Evolutionary conservation across 2,329 filamentous ascomycete species (phyloP).

Genomic region (Scedosporium dehoogii): DNA sequence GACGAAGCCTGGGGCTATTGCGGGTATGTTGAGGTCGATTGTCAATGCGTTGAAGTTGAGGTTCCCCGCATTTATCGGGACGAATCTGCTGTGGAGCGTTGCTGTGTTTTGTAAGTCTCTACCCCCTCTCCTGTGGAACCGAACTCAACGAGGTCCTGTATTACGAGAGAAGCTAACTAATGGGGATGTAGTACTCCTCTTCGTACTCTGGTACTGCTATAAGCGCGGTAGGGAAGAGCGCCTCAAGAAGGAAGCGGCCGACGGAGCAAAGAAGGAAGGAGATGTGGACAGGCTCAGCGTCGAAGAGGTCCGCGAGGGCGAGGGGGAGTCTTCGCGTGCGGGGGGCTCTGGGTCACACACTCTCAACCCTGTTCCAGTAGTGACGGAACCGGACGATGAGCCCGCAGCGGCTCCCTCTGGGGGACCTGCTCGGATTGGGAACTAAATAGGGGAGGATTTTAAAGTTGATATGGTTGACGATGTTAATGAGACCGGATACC

Average conservation of each 20-base stretch:
- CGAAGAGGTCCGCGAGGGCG: not conserved
- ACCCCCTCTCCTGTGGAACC: not conserved
- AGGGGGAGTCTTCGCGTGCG: not conserved
- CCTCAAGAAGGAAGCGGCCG: conserved; percentile 49
- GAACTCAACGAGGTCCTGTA: too few relatives aligned
- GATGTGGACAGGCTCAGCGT: conserved; percentile 30
- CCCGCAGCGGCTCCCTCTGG: not conserved
- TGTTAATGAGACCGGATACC: too few relatives aligned
- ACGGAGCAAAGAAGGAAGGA: conserved; percentile 10
- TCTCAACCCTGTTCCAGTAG: not conserved
- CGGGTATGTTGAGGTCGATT: conserved; percentile 78
- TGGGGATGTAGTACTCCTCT: conserved; percentile 58
- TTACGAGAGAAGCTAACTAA: not conserved
- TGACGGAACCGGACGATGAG: conserved; percentile 1
- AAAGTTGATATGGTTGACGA: not conserved
- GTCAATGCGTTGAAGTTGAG: conserved; percentile 77
- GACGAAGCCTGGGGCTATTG: conserved; percentile 77
- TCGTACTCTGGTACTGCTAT: conserved; percentile 96
- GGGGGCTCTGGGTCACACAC: not conserved
- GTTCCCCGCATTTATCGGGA: conserved; percentile 85
- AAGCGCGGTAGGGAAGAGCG: conserved; percentile 85
- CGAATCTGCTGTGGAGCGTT: conserved; percentile 84
- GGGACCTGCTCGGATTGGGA: not conserved
- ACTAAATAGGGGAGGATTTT: not conserved
- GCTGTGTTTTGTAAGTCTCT: conserved; percentile 66